A percentile compares a stretch with the other conserved stretches of the same genome.
Evolutionary conservation across 75 land plant species (phyloP).

Genomic region (Pinus tabuliformis): DNA sequence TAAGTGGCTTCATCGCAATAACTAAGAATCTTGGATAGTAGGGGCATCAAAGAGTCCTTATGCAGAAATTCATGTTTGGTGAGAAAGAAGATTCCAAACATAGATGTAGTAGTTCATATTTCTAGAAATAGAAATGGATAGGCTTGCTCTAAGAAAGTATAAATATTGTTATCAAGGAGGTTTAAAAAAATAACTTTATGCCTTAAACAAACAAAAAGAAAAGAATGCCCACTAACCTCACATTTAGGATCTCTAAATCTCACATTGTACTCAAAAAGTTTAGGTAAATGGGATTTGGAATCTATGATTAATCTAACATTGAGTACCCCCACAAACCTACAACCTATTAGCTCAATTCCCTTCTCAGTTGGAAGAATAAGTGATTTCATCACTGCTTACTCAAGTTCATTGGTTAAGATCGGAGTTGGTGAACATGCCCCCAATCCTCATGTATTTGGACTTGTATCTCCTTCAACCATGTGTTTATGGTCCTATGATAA

Average conservation of each 20-base stretch:
- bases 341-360: slow-evolving; percentile 91
- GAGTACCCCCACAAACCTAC: slow-evolving; percentile 86
- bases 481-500: slow-evolving; percentile 99
- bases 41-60: no score
- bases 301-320: slow-evolving; percentile 97
- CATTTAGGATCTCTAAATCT: slow-evolving; percentile 99
- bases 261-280: slow-evolving; percentile 93
- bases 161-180: no score
- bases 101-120: no score
- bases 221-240: slow-evolving; percentile 57
- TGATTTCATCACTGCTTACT: slow-evolving; percentile 72
- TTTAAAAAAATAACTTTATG: no score
- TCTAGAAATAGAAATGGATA: no score
- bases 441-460: slow-evolving; percentile 99
- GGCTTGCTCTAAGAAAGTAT: no score
- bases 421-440: slow-evolving; percentile 99
- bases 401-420: slow-evolving; percentile 63
- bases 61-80: no score
- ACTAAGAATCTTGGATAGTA: no score
- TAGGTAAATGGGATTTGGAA: slow-evolving; percentile 78
- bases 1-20: no score
- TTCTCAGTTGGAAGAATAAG: slow-evolving; percentile 89
- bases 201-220: neutral
- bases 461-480: slow-evolving; percentile 95
- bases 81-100: no score